Evolutionary conservation across 305 asterid genomes (phyloP).

Genomic region (Rubia peregrina): DNA sequence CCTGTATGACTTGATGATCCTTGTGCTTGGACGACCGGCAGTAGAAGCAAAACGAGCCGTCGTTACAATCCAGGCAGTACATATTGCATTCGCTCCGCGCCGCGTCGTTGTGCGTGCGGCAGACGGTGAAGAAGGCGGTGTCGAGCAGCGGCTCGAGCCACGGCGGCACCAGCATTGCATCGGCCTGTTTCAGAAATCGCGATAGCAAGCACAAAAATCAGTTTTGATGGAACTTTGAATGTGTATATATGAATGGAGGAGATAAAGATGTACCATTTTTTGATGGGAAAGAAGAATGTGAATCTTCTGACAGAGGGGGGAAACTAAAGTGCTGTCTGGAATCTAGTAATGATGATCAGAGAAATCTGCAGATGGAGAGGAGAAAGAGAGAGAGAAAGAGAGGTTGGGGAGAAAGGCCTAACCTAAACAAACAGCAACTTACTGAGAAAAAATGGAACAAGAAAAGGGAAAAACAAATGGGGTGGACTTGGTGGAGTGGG

Average conservation of each 20-base stretch:
- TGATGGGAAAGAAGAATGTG: constrained; percentile 20
- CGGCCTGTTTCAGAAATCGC: constrained; percentile 11
- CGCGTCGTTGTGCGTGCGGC: constrained; percentile 77
- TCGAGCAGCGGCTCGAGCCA: constrained; percentile 70
- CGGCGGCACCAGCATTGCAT: constrained; percentile 66
- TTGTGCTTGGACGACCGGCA: constrained; percentile 82
- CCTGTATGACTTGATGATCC: constrained; percentile 98
- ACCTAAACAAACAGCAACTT: constrained; percentile 88
- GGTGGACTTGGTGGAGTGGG: constrained; percentile 16
- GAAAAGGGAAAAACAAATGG: background rate
- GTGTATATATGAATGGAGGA: background rate
- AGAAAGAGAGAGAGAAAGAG: constrained; percentile 6
- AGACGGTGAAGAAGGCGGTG: constrained; percentile 55
- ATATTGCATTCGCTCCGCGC: constrained; percentile 86
- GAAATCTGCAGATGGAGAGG: background rate
- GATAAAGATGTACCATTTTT: constrained; percentile 10
- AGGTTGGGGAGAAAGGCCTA: constrained; percentile 26
- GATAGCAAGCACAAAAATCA: background rate
- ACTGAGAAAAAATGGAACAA: constrained; percentile 44
- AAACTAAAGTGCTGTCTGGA: too few species aligned
- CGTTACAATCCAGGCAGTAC: constrained; percentile 80
- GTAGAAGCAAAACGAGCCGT: constrained; percentile 63
- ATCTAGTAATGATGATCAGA: constrained; percentile 31
- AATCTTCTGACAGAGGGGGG: constrained; percentile 11
- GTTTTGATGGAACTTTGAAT: too few species aligned